phyloP scores from a whole-genome alignment of 371 early-diverging fungal species.

The Synchytrium microbalum region DNA sequence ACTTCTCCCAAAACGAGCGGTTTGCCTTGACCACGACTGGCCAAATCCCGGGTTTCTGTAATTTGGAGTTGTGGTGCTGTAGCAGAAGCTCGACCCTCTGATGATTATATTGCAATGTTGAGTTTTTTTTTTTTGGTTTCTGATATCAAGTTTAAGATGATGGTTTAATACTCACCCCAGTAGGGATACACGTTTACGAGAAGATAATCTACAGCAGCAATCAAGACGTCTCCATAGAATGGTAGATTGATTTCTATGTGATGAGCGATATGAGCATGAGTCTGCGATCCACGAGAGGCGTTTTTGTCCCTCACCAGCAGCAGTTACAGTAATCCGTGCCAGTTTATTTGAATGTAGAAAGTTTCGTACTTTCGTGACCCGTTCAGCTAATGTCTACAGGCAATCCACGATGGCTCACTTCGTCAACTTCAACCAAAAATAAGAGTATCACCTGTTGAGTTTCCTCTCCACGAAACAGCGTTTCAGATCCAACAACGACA shows the following conservation, averaged over 20 bases:
- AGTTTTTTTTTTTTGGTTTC: no score
- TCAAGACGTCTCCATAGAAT: background rate
- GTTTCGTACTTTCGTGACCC: background rate
- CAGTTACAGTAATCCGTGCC: background rate
- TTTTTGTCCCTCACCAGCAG: no score
- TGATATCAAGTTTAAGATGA: no score
- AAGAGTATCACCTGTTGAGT: slow-evolving; percentile 1
- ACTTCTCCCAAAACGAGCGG: slow-evolving; percentile 41
- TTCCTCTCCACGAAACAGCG: background rate
- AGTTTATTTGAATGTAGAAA: background rate
- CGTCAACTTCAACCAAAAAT: slow-evolving; percentile 1
- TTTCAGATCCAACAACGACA: background rate
- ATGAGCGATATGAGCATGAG: no score
- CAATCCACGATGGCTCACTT: background rate
- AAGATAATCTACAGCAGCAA: slow-evolving; percentile 3
- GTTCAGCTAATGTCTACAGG: background rate
- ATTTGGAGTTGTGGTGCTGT: no score
- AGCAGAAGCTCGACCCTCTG: no score
- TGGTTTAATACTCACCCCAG: no score
- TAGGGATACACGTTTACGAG: background rate
- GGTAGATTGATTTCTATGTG: background rate
- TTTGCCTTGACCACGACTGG: background rate
- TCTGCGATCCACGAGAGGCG: no score
- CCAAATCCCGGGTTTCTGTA: no score
- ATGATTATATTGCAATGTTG: no score